Conservation (phyloP, 2,329 filamentous ascomycete species). For the Colletotrichum spinosum region DNA sequence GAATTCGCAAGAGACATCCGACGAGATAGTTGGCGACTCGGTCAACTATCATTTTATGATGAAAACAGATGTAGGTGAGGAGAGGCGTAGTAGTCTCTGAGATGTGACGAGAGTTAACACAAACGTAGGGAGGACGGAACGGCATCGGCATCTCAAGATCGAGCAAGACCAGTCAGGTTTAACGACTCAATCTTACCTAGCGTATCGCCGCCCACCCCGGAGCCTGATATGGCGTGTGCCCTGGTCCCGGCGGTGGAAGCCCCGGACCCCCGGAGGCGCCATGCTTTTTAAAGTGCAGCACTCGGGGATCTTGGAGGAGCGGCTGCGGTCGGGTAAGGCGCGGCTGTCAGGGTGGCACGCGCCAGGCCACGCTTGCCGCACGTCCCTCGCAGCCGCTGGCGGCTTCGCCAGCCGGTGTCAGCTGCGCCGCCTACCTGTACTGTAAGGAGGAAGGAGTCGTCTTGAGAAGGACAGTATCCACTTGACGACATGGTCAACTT, state of each 20-base stretch:
- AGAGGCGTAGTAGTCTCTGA: conserved; percentile 20
- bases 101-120: conserved; percentile 22
- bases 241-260: conserved; percentile 32
- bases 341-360: conserved; percentile 9
- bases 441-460: too few species aligned
- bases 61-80: conserved; percentile 1
- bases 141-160: conserved; percentile 16
- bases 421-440: too few species aligned
- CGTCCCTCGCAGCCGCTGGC: too few species aligned
- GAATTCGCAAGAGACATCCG: conserved; percentile 5
- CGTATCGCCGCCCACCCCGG: conserved; percentile 16
- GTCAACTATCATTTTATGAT: conserved; percentile 33
- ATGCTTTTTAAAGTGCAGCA: conserved; percentile 2
- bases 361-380: neutral
- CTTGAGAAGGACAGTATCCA: too few species aligned
- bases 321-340: conserved; percentile 30
- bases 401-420: too few species aligned
- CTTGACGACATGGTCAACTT: too few species aligned
- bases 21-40: conserved; percentile 1
- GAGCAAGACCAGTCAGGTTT: conserved; percentile 12
- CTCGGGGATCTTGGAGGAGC: conserved; percentile 13
- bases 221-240: neutral
- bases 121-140: conserved; percentile 21
- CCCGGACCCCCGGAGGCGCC: conserved; percentile 25
- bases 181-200: too few species aligned